Evolutionary conservation across 78 protist species (phyloP).

Genomic region (Dictyostelium discoideum): DNA sequence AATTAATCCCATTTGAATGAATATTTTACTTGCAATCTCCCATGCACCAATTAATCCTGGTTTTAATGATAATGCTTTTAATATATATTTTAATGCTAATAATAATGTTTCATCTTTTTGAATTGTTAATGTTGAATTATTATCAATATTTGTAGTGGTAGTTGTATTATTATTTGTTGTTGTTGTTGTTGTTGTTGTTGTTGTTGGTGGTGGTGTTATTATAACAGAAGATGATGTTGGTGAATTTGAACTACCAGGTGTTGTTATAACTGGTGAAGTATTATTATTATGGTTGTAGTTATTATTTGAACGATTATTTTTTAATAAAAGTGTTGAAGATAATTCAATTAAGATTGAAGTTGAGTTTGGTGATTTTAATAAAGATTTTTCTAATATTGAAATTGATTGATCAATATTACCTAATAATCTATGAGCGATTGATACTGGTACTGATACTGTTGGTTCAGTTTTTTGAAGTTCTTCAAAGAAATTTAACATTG

Average conservation of each 20-base stretch:
- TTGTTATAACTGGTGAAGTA: not conserved
- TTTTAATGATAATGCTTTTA: conserved; percentile 46
- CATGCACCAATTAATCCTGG: conserved; percentile 41
- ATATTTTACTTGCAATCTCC: conserved; percentile 20
- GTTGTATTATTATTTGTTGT: not conserved
- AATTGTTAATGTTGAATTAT: not conserved
- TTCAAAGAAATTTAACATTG: conserved; percentile 40
- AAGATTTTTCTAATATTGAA: not conserved
- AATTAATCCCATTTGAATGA: conserved; percentile 25
- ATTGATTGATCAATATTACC: not conserved
- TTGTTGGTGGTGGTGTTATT: not conserved
- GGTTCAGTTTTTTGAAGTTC: conserved; percentile 60
- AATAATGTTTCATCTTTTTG: not conserved
- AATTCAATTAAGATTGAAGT: conserved; percentile 39
- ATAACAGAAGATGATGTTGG: not conserved
- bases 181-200: not conserved
- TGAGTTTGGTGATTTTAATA: conserved; percentile 22
- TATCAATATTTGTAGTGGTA: not conserved
- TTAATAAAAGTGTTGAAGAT: not conserved
- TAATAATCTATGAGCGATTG: conserved; percentile 8
- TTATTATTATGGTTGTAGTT: too few relatives aligned
- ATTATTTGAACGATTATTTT: not conserved
- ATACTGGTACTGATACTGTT: conserved; percentile 20
- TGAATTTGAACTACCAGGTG: not conserved
- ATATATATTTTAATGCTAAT: not conserved